Evolutionary conservation across 306 rosid genomes (phyloP), one percentile per base, ranked within the genome.

Genomic region (Hippophae rhamnoides): DNA sequence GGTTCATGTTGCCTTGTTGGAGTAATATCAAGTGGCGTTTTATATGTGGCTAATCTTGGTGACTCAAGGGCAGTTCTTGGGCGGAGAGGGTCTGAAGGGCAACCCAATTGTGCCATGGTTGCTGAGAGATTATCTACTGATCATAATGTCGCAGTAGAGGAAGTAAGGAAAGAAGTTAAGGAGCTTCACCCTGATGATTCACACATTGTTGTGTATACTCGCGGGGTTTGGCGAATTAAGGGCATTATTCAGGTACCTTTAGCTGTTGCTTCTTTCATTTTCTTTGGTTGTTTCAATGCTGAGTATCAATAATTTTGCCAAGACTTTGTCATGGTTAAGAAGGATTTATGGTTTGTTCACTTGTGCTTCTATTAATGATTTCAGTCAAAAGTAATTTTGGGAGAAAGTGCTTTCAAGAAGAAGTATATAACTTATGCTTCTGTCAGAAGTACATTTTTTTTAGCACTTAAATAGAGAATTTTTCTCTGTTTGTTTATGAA

Each of bases 31-130:
- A 61, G 73, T 38, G 66, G 56, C 40, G 71, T 79, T 54, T 73
- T 85, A 27, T 79, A 85, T 54, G 82, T 82, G 46, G 93, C 93
- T 46, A 85, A 85, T 69, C 77, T 82, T 1, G 93, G 88, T 43
- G 93, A 85, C 65, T 85, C 93, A 4, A 79, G 93, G 66, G 88
- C 85, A 0, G 88, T 85, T 67, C 72, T 85, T 6, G 93, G 93
- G 10, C 76, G 76, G 61, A 76, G 76, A 81, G 58, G 44, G 45
- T 46, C 58, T 31, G 70, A 44, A 41, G 70, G 76, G 41, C 44
- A 60, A 47, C 25, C 10, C 7, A 61, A 67, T 64, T 49, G 68
- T 61, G 48, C 73, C 6, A 74, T 82, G 12, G 70, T 75, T 58
- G 87, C 87, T 7, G 85, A 81, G 76, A 77, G 85, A 60, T 80